A percentile compares a stretch with the other conserved stretches of the same genome.
Conservation (phyloP, 208 protist genomes). For the Trypanosoma theileri region DNA sequence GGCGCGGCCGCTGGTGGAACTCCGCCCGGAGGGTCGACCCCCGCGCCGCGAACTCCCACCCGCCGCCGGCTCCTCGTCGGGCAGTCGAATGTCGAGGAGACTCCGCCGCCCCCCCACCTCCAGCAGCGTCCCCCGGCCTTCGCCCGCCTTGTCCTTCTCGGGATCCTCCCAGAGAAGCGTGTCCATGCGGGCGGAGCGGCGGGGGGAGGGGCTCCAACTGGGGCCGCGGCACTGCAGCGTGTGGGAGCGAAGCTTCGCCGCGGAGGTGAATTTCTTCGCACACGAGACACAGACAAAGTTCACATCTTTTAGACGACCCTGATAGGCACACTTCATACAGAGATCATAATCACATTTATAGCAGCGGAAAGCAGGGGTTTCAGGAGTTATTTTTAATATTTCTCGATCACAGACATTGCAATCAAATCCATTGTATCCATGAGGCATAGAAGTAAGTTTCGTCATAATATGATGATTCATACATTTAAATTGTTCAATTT, state of each 20-base stretch:
- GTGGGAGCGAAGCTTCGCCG: conserved; percentile 74
- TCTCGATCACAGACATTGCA: conserved; percentile 86
- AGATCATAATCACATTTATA: conserved; percentile 91
- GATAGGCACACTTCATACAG: conserved; percentile 79
- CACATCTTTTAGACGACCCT: conserved; percentile 71
- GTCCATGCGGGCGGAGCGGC: conserved; percentile 77
- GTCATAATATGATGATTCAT: conserved; percentile 88
- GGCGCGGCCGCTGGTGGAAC: conserved; percentile 44
- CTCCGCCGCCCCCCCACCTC: conserved; percentile 43
- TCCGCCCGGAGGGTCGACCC: conserved; percentile 32
- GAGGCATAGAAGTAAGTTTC: conserved; percentile 80
- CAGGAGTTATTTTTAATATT: conserved; percentile 68
- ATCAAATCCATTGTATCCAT: conserved; percentile 86
- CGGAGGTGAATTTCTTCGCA: conserved; percentile 75
- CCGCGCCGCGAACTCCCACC: conserved; percentile 6
- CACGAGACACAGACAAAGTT: conserved; percentile 87
- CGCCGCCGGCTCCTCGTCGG: conserved; percentile 25
- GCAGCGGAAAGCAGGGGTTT: conserved; percentile 76
- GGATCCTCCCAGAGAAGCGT: conserved; percentile 81
- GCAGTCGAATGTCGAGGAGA: conserved; percentile 70
- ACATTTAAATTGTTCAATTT: conserved; percentile 48
- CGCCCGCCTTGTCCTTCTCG: conserved; percentile 6
- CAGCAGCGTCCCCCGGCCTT: not conserved
- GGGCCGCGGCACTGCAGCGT: conserved; percentile 78
- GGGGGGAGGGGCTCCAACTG: conserved; percentile 72